Percentiles rank a stretch among this genome's conserved stretches.
Conservation (phyloP, 192 early-diverging fungal genomes). For the Mortierella alpina region DNA sequence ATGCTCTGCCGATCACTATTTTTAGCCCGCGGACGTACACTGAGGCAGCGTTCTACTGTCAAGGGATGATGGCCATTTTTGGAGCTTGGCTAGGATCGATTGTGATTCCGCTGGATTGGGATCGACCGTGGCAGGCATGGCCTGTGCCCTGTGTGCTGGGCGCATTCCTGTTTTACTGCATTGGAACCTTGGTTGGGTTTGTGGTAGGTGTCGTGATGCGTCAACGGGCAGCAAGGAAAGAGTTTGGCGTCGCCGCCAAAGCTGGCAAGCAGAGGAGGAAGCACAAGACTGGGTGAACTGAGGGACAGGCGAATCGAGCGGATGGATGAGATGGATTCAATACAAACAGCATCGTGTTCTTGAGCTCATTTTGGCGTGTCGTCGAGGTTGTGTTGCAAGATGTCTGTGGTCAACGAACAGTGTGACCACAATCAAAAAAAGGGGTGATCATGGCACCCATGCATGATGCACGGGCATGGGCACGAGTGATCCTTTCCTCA, state of each 20-base stretch:
- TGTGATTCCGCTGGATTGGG: slow-evolving; percentile 68
- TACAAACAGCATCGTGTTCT: too few species aligned
- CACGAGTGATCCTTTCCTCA: background rate
- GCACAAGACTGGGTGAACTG: background rate
- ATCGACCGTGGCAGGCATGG: slow-evolving; percentile 66
- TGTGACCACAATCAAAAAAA: background rate
- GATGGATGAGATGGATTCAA: background rate
- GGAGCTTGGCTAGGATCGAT: slow-evolving; percentile 67
- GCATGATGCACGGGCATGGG: too few species aligned
- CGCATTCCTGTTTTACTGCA: slow-evolving; percentile 56
- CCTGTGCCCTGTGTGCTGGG: slow-evolving; percentile 61
- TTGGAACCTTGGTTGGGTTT: slow-evolving; percentile 46
- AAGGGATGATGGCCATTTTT: slow-evolving; percentile 56
- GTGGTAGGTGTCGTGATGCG: slow-evolving; percentile 40
- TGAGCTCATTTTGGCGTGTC: too few species aligned
- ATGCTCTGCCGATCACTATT: background rate
- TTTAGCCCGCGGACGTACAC: slow-evolving; percentile 53
- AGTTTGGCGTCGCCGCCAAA: slow-evolving; percentile 20
- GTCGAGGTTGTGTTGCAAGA: too few species aligned
- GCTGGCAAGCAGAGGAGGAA: background rate
- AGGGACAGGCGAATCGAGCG: background rate
- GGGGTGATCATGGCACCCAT: background rate
- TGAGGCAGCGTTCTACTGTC: slow-evolving; percentile 59
- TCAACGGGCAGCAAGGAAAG: slow-evolving; percentile 26
- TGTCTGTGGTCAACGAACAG: too few species aligned